A percentile compares a stretch with the other conserved stretches of the same genome.
phyloP scores from a whole-genome alignment of 805 yeast genomes.

The Zygosaccharomyces bailii region DNA sequence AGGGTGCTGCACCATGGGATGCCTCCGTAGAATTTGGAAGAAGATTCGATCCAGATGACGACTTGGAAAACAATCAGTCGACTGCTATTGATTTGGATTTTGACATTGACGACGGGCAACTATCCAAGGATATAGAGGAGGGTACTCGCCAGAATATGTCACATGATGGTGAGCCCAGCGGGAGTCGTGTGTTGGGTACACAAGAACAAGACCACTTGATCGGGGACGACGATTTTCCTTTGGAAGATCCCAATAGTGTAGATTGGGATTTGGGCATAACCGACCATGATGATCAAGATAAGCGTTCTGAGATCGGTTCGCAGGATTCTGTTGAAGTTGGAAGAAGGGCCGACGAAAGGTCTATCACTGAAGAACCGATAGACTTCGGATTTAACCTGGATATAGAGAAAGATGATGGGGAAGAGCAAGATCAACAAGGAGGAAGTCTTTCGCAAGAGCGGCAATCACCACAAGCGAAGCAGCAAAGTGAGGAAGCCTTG shows the following conservation, averaged over 20 bases:
- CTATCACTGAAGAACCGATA: conserved; percentile 26
- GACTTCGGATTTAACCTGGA: conserved; percentile 57
- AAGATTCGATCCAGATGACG: conserved; percentile 25
- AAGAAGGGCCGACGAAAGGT: conserved; percentile 43
- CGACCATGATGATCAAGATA: conserved; percentile 14
- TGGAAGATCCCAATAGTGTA: conserved; percentile 22
- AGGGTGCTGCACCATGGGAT: conserved; percentile 35
- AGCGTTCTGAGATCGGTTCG: conserved; percentile 27
- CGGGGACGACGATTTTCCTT: conserved; percentile 29
- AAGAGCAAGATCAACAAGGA: conserved; percentile 34
- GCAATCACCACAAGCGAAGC: conserved; percentile 18
- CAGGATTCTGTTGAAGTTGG: conserved; percentile 68
- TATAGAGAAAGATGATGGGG: conserved; percentile 37
- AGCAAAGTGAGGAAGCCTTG: too few relatives aligned
- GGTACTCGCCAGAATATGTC: conserved; percentile 25
- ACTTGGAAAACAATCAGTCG: conserved; percentile 21
- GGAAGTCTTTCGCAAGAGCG: conserved; percentile 32
- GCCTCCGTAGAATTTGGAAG: conserved; percentile 35
- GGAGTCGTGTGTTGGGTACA: conserved; percentile 2
- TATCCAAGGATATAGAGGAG: conserved; percentile 25
- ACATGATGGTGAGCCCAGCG: conserved; percentile 2
- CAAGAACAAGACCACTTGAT: conserved; percentile 13
- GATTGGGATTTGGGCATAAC: conserved; percentile 33
- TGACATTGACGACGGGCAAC: conserved; percentile 29
- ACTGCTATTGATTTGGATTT: conserved; percentile 34